Base-by-base conservation (phyloP, 2,329 filamentous ascomycete species). In the Metarhizium guizhouense region DNA sequence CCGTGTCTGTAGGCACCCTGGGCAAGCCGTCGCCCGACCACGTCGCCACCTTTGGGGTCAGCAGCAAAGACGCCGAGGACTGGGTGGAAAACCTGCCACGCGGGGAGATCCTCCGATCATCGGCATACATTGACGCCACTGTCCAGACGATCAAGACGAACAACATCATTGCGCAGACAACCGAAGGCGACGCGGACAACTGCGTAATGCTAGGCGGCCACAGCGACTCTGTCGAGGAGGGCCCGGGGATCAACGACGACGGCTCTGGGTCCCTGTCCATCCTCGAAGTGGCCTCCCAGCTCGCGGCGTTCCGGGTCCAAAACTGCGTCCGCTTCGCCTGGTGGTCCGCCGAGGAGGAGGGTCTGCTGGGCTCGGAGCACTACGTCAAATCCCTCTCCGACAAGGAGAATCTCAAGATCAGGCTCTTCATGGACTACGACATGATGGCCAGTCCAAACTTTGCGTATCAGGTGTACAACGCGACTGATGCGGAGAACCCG, bases 221-320 rank as follows among this genome's bases (percentile, higher is more conserved):
- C 71, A 83, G 77, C 38, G 83, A 86, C 65, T 81, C 79, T 58
- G 84, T 86, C 16, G 65, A 73, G 0, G 83, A 80, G 53, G 84
- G 84, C 1, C 83, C 84, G 0, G 87, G 87, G 20, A 90, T 91
- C 76, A 91, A 91, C 68, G 87, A 91, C 62, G 86, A 91, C 63
- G 87, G 87, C 50, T 85, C 84, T 3, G 87, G 87, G 55, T 83
- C 79, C 38, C 63, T 83, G 54, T 78, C 81, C 0, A 71, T 86
- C 5, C 76, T 87, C 43, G 84, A 87, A 65, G 73, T 87, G 8
- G 83, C 84, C 1, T 77, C 75, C 2, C 81, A 84, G 60, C 72
- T 86, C 55, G 69, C 76, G 56, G 74, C 76, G 20, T 86, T 79
- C 68, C 70, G 68, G 38, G 81, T 85, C 62, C 80, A 80, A 66